These are phyloP conservation scores for Citrullus mucosospermus DNA, from an alignment of 306 rosid species.

Conservation along the genomic window DNA sequence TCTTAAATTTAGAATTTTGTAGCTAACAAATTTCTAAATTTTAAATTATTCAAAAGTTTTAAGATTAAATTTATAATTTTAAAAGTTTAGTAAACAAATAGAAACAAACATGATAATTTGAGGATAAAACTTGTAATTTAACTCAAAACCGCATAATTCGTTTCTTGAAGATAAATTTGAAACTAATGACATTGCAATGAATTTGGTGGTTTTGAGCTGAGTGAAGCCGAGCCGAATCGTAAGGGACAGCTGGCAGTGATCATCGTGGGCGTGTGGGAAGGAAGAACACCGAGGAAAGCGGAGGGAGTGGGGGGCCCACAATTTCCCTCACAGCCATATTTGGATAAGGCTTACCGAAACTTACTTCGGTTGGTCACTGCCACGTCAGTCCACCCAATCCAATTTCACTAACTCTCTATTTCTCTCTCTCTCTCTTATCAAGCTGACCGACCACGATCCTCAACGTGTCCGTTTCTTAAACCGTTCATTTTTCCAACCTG, in stretches of 20 bases:
- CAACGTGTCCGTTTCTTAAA: background rate
- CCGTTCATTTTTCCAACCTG: background rate
- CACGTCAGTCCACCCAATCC: constrained; percentile 2
- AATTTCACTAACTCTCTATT: background rate
- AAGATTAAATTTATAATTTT: too few species aligned
- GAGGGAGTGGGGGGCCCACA: background rate
- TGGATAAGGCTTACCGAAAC: background rate
- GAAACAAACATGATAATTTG: too few species aligned
- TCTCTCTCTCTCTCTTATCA: background rate
- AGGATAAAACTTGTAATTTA: too few species aligned
- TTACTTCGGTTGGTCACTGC: background rate
- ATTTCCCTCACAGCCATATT: background rate
- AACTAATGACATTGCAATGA: too few species aligned
- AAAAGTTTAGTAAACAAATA: too few species aligned
- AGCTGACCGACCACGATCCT: background rate
- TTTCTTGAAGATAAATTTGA: too few species aligned
- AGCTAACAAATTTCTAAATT: too few species aligned
- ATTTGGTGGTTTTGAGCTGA: too few species aligned
- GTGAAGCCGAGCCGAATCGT: too few species aligned
- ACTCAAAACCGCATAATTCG: too few species aligned
- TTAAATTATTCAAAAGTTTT: too few species aligned
- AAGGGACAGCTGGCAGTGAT: background rate
- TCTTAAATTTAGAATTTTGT: too few species aligned
- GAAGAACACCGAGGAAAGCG: background rate
- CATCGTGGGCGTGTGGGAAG: background rate